Percentiles rank a stretch among this genome's conserved stretches.
Evolutionary conservation across 139 green algal species (phyloP).

Genomic region (Asterochloris sp.): DNA sequence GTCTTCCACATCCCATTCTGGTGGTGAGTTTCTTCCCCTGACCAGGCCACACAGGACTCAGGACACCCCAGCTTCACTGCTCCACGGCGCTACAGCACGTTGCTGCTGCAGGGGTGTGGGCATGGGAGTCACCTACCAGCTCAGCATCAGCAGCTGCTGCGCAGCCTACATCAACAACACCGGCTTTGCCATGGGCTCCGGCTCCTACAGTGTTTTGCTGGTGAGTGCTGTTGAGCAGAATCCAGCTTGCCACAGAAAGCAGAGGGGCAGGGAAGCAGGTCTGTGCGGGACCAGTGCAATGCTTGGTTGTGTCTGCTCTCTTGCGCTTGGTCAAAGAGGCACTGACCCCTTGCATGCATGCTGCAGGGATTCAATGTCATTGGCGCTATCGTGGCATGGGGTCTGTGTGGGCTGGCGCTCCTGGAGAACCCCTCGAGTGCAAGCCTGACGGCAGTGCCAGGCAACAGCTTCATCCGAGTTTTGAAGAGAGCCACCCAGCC

Average conservation of each 20-base stretch:
- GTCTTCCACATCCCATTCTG: constrained; percentile 33
- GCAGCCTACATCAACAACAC: constrained; percentile 18
- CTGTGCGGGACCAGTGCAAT: too few species aligned
- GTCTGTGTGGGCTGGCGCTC: constrained; percentile 8
- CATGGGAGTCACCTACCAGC: constrained; percentile 22
- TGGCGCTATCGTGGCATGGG: constrained; percentile 21
- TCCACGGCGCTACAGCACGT: too few species aligned
- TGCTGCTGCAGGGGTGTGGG: constrained; percentile 20
- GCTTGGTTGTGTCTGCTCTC: too few species aligned
- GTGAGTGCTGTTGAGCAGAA: too few species aligned
- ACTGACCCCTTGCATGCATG: not conserved
- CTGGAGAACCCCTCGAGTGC: constrained; percentile 24
- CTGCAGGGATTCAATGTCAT: constrained; percentile 29
- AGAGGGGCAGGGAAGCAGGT: too few species aligned
- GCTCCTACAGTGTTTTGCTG: not conserved
- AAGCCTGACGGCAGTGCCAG: not conserved
- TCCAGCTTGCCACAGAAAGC: too few species aligned
- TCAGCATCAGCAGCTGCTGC: constrained; percentile 19
- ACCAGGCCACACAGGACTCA: not conserved
- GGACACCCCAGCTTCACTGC: too few species aligned
- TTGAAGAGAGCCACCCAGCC: constrained; percentile 12
- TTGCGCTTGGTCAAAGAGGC: too few species aligned
- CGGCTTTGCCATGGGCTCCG: constrained; percentile 12
- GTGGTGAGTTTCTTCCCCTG: constrained; percentile 16
- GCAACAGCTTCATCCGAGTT: constrained; percentile 12